Conservation (phyloP, 306 rosid genomes). For the Ochetophila trinervis region DNA sequence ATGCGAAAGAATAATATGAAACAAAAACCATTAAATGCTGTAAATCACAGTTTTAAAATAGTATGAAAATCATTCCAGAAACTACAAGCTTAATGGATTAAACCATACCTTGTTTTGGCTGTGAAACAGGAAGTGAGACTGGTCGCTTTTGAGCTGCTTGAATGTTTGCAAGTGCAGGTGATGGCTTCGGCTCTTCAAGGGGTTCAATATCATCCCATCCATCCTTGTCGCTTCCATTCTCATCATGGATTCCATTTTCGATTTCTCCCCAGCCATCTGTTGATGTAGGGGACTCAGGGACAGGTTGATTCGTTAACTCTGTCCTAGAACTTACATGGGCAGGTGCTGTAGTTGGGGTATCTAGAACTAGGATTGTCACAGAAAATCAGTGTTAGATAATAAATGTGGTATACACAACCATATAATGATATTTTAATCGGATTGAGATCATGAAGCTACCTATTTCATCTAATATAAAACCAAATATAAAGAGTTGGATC, state of each 20-base stretch:
- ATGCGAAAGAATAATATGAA: neutral
- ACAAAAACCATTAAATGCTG: no score
- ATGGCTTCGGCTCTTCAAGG: conserved; percentile 71
- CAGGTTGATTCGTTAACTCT: conserved; percentile 65
- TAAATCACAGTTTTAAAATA: neutral
- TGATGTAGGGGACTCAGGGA: conserved; percentile 80
- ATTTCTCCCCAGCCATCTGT: conserved; percentile 99
- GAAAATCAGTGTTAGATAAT: conserved; percentile 15
- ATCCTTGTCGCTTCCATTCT: conserved; percentile 70
- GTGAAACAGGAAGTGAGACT: conserved; percentile 57
- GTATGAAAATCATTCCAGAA: neutral
- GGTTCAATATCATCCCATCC: conserved; percentile 97
- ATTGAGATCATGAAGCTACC: no score
- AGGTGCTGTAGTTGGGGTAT: conserved; percentile 59
- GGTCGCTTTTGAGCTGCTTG: conserved; percentile 98
- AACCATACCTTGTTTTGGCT: conserved; percentile 68
- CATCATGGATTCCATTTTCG: conserved; percentile 76
- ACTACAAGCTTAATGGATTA: conserved; percentile 16
- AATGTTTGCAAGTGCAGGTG: conserved; percentile 74
- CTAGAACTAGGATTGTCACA: conserved; percentile 48
- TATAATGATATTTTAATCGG: no score
- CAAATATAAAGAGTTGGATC: no score
- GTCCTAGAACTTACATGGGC: conserved; percentile 51
- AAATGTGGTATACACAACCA: no score
- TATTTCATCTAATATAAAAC: no score